Base-by-base conservation (phyloP, 441 rosid genomes). In the Erodium chrysanthum region DNA sequence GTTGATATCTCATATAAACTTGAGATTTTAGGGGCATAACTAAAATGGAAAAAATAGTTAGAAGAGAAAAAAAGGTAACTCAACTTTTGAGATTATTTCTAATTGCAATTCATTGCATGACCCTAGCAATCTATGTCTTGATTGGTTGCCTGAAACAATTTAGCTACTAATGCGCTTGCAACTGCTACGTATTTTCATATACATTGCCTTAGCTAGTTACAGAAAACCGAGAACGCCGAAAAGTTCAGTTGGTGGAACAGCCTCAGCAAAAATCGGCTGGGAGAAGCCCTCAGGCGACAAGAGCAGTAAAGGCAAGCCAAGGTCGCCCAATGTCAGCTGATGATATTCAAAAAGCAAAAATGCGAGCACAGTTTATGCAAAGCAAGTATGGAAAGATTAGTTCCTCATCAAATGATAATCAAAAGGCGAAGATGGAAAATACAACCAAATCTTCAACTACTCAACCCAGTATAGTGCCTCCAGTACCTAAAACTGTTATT, bases 301-400 rank as follows among this genome's bases (percentile, higher is more conserved):
- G 86, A 79, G 67, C 82, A 68, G 87, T 74, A 48, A 69, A 91
- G 70, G 70, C 78, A 74, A 77, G 77, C 78, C 88, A 82, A 71
- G 81, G 91, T 64, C 97, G 97, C 65, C 99, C 99, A 23, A 87
- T 94, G 93, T 91, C 99, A 68, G 92, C 93, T 46, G 99, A 94
- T 82, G 99, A 94, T 82, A 91, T 91, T 76, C 96, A 91, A 81
- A 94, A 94, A 76, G 99, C 96, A 66, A 94, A 94, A 80, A 81
- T 88, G 91, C 97, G 96, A 70, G 92, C 96, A 48, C 78, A 78
- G 17, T 84, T 77, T 79, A 89, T 87, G 96, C 92, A 89, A 75
- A 81, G 85, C 81, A 94, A 85, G 84, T 78, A 87, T 75, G 86
- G 83, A 64, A 89, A 83, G 81, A 66, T 77, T 67, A 81, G 76